Base-by-base conservation (phyloP, 768 basidiomycete species). In the Suillus spraguei region DNA sequence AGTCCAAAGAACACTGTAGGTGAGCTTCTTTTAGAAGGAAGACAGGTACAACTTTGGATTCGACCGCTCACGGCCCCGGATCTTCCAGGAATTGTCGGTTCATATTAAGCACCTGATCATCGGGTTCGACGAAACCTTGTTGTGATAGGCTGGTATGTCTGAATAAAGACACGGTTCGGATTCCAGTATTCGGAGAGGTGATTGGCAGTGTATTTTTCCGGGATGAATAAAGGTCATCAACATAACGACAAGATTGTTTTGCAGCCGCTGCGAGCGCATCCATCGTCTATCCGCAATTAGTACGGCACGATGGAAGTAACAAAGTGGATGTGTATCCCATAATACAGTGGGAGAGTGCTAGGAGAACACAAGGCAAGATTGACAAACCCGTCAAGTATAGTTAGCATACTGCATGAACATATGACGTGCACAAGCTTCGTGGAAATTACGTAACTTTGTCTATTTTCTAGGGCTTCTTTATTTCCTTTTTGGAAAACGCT, bases 131-230 rank as follows among this genome's bases (percentile, higher is more conserved):
- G 90, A 93, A n/a, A 89, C 90, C 4, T 76, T 94, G 78, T 87
- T 47, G 87, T 82, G 93, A 97, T 74, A 28, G 4, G 90, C 88
- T 9, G 94, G 93, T 93, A 65, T 93, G 91, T 4, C 90, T 95
- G 79, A 93, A 90, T 73, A 94, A 92, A 75, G 94, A 95, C 74
- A 87, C 81, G 1, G 93, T 93, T 0, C 89, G 86, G 4, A 86
- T 83, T 36, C 83, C 83, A 10, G 87, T 85, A 10, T 92, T 82
- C 70, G 93, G 94, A 6, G 85, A 90, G 39, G 84, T 94, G 4
- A 73, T 92, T 46, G 87, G 86, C 14, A 83, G 28, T 16, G 24
- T 8, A 28, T 16, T 17, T 28, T 17, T 9, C 49, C 8, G 1
- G 16, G 49, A 28, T 28, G 49, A 50, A 50, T 4, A 6, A 66